Conservation (phyloP, 495 filamentous ascomycete species). For the Penicillium desertorum region DNA sequence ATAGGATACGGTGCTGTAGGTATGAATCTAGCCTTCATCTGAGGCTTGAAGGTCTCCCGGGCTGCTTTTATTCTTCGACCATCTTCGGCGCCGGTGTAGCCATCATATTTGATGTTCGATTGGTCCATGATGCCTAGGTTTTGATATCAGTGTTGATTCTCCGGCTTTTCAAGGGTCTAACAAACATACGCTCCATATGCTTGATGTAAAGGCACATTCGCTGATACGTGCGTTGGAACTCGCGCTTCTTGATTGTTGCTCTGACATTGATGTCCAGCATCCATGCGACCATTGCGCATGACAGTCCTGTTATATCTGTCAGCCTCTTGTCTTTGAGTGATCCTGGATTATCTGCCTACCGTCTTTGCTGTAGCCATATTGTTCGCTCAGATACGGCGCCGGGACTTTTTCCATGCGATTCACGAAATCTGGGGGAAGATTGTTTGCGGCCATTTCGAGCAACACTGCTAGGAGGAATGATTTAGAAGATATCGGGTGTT, state of each 20-base stretch:
- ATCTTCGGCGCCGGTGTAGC: background rate
- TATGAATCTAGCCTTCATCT: background rate
- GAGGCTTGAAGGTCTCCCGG: background rate
- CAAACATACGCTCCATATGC: slow-evolving; percentile 7
- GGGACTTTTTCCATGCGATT: slow-evolving; percentile 7
- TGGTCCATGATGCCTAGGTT: background rate
- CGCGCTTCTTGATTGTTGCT: slow-evolving; percentile 9
- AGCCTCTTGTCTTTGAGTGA: background rate
- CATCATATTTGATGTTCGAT: background rate
- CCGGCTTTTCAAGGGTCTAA: too few species aligned
- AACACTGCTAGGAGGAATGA: background rate
- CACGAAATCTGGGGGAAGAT: background rate
- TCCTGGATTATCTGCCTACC: background rate
- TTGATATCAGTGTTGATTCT: background rate
- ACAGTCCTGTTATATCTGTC: background rate
- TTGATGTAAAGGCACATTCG: slow-evolving; percentile 8
- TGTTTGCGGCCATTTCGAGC: background rate
- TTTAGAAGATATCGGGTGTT: background rate
- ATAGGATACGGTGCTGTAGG: background rate
- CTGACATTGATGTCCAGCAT: slow-evolving; percentile 10
- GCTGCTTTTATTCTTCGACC: background rate
- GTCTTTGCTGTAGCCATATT: slow-evolving; percentile 4
- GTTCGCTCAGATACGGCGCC: background rate
- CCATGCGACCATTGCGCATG: slow-evolving; percentile 10
- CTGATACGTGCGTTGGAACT: slow-evolving; percentile 6